Evolutionary conservation across 192 early-diverging fungal species (phyloP), one percentile per base, ranked within the genome.

Genomic region (Dimargaris cristalligena): DNA sequence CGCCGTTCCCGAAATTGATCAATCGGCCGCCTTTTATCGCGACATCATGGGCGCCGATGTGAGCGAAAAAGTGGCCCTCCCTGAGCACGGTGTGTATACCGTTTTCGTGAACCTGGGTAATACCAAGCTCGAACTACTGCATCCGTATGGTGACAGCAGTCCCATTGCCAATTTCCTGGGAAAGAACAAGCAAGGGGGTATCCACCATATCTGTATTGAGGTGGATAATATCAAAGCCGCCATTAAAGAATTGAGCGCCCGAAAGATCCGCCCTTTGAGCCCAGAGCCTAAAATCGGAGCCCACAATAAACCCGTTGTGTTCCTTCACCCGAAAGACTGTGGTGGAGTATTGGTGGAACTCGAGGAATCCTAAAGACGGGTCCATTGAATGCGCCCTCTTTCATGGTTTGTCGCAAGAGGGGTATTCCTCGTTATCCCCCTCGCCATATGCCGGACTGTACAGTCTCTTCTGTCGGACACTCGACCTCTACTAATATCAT

Each of bases 31-130:
- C 13, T 90, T 90, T 62, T 90, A 87, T 70, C 71, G 72, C 47
- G 70, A 85, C 55, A 69, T 88, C 25, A 68, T 90, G 73, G 78
- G 81, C 1, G 85, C 78, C 31, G 63, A 77, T 46, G 82, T 86
- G 64, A 83, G 80, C 63, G 84, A 75, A 33, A 75, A 77, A 51
- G 77, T 81, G 35, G 77, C 82, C 25, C 66, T 83, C 46, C 86
- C 86, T 13, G 85, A 90, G 55, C 88, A 90, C 64, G 88, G 88
- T 23, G 88, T 90, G 13, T 85, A 82, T 67, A 90, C 88, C 1
- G 84, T 90, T 2, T 90, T 90, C 75, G 82, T 90, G 2, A 77
- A 85, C 60, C 72, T 90, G 48, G 88, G 85, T 8, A 88, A 90
- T 70, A 90, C 88, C 45, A 90, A 90, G 71, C 84, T 88, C 44